These are phyloP conservation scores for Tulasnella sp. DNA, from an alignment of 768 basidiomycete species.

Conservation along the genomic window DNA sequence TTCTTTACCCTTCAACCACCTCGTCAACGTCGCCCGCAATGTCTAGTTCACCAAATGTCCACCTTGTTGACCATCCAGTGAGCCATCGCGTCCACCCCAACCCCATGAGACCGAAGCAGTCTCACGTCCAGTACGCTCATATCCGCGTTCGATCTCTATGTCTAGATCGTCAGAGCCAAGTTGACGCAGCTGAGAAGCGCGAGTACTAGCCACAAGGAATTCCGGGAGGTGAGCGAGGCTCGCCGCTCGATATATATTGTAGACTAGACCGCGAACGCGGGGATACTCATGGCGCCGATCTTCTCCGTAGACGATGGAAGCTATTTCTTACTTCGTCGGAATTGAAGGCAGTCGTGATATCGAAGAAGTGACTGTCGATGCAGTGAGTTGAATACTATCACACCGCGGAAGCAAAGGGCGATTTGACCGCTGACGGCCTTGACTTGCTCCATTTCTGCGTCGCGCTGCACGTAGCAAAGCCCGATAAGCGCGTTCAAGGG, in stretches of 20 bases:
- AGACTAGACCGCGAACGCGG: neutral
- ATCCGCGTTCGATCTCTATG: neutral
- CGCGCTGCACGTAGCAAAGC: conserved; percentile 56
- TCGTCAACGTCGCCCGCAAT: neutral
- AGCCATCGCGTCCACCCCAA: neutral
- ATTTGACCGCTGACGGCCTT: neutral
- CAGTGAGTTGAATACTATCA: conserved; percentile 53
- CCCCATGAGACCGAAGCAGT: neutral
- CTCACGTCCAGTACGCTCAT: neutral
- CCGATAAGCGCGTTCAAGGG: conserved; percentile 83
- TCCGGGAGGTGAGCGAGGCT: conserved; percentile 63
- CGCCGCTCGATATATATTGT: neutral
- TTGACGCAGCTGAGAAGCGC: conserved; percentile 69
- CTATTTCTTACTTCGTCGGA: conserved; percentile 77
- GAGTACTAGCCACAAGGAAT: conserved; percentile 68
- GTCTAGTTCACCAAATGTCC: conserved; percentile 28
- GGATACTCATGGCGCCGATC: neutral
- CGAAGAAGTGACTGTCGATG: conserved; percentile 63
- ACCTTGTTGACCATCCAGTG: conserved; percentile 27
- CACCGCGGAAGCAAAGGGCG: neutral
- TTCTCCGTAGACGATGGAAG: conserved; percentile 62
- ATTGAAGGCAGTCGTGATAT: conserved; percentile 77
- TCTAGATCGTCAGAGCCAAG: conserved; percentile 63
- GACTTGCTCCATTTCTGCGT: conserved; percentile 25
- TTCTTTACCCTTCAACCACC: neutral